Conservation (phyloP, 768 basidiomycete species). For the Pleurotus citrinopileatus region DNA sequence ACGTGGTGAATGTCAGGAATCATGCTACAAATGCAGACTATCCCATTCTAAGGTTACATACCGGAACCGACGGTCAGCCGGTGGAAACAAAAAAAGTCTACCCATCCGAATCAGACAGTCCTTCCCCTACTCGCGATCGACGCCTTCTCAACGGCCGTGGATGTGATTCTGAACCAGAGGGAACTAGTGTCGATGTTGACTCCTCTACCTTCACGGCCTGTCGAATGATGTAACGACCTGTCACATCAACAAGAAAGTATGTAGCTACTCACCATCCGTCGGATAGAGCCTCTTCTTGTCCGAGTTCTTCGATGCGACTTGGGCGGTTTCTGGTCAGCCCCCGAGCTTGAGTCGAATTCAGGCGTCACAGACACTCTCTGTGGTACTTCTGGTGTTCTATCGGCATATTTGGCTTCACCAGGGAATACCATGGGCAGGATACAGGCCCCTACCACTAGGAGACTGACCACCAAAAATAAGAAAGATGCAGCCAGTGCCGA, state of each 20-base stretch:
- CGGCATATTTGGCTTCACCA: conserved; percentile 9
- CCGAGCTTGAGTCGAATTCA: conserved; percentile 14
- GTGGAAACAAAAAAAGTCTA: conserved; percentile 11
- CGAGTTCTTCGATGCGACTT: conserved; percentile 22
- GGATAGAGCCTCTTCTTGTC: conserved; percentile 21
- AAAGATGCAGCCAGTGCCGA: conserved; percentile 45
- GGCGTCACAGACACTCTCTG: background rate
- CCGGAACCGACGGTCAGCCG: conserved; percentile 5
- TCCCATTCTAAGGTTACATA: conserved; percentile 5
- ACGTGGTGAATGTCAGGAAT: conserved; percentile 6
- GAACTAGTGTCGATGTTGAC: conserved; percentile 25
- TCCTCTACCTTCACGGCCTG: conserved; percentile 30
- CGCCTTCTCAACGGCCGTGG: conserved; percentile 42
- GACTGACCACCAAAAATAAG: conserved; percentile 45
- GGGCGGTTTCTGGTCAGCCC: conserved; percentile 15
- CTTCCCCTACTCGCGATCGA: conserved; percentile 36
- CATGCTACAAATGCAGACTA: conserved; percentile 6
- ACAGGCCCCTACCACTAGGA: conserved; percentile 45
- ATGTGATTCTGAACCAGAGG: conserved; percentile 24
- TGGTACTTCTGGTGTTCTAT: background rate
- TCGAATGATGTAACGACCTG: background rate
- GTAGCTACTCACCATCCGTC: conserved; percentile 18
- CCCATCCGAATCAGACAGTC: conserved; percentile 27
- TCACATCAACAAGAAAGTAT: background rate
- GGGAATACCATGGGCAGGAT: conserved; percentile 44